phyloP scores from a whole-genome alignment of 768 basidiomycete genomes.

The Serpula lacrymans region DNA sequence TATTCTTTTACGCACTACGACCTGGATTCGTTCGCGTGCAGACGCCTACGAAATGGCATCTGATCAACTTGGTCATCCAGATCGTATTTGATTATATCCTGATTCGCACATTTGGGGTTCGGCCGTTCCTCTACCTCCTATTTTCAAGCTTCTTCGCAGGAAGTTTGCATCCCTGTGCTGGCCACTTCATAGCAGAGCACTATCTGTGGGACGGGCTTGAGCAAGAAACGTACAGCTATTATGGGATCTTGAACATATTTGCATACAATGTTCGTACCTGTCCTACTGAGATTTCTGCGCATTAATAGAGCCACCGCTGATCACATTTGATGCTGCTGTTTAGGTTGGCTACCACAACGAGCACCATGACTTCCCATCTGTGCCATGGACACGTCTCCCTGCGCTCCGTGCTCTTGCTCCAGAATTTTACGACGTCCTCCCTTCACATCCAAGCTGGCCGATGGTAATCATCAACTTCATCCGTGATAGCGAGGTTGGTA shows the following conservation, averaged over 20 bases:
- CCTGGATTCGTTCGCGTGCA: conserved; percentile 91
- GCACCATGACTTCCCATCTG: conserved; percentile 97
- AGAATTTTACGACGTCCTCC: conserved; percentile 88
- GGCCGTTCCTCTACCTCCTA: conserved; percentile 75
- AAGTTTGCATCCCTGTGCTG: conserved; percentile 91
- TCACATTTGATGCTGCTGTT: background rate
- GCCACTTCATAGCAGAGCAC: conserved; percentile 97
- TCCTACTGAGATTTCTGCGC: background rate
- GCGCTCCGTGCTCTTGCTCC: conserved; percentile 78
- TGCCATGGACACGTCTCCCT: conserved; percentile 93
- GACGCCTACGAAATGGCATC: conserved; percentile 78
- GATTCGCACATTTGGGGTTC: conserved; percentile 41
- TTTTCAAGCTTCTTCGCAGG: conserved; percentile 95
- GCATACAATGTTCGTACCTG: conserved; percentile 80
- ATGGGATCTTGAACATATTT: conserved; percentile 83
- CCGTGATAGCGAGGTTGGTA: conserved; percentile 81
- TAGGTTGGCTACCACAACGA: conserved; percentile 99
- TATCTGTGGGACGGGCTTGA: conserved; percentile 90
- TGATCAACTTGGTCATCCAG: conserved; percentile 69
- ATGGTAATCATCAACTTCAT: conserved; percentile 96
- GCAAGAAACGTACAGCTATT: conserved; percentile 98
- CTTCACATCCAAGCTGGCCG: conserved; percentile 89
- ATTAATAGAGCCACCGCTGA: background rate
- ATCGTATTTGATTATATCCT: conserved; percentile 71
- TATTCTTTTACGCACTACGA: conserved; percentile 95